phyloP scores from a whole-genome alignment of 495 filamentous ascomycete species.

The Aspergillus homomorphus region DNA sequence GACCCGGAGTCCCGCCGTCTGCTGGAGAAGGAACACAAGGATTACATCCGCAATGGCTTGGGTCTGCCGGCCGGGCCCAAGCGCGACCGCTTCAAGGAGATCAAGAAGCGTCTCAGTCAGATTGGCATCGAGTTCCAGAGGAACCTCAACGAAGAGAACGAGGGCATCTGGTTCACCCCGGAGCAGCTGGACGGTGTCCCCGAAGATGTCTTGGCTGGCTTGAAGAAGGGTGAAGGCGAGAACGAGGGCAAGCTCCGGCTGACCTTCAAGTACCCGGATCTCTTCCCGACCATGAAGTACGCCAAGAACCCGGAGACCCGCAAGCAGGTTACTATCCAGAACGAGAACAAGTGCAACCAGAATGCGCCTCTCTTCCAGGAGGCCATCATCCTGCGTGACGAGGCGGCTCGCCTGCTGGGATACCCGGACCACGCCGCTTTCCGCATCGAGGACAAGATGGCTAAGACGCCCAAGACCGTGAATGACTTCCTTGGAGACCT shows the following conservation, averaged over 20 bases:
- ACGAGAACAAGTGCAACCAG: slow-evolving; percentile 81
- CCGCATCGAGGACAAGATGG: slow-evolving; percentile 95
- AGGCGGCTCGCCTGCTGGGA: slow-evolving; percentile 84
- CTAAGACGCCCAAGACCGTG: slow-evolving; percentile 84
- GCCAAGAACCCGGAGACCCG: slow-evolving; percentile 56
- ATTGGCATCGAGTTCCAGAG: slow-evolving; percentile 66
- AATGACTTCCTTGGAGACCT: slow-evolving; percentile 81
- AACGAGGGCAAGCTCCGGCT: slow-evolving; percentile 61
- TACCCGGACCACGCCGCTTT: slow-evolving; percentile 92
- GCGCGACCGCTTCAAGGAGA: slow-evolving; percentile 67
- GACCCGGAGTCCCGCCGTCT: slow-evolving; percentile 62
- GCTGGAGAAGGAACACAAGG: slow-evolving; percentile 67
- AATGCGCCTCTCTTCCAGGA: slow-evolving; percentile 87
- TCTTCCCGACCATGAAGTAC: slow-evolving; percentile 66
- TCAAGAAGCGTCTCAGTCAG: slow-evolving; percentile 66
- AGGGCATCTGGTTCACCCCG: slow-evolving; percentile 62
- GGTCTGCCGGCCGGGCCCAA: slow-evolving; percentile 58
- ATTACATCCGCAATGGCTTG: slow-evolving; percentile 61
- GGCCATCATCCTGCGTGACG: slow-evolving; percentile 82
- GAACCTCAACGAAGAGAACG: slow-evolving; percentile 67
- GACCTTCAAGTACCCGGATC: slow-evolving; percentile 69
- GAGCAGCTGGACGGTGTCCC: slow-evolving; percentile 63
- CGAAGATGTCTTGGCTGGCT: slow-evolving; percentile 55
- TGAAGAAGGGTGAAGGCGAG: slow-evolving; percentile 72
- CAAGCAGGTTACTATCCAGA: slow-evolving; percentile 54